phyloP scores from a whole-genome alignment of 352 stramenopile genomes.

The Phytophthora hybrid region DNA sequence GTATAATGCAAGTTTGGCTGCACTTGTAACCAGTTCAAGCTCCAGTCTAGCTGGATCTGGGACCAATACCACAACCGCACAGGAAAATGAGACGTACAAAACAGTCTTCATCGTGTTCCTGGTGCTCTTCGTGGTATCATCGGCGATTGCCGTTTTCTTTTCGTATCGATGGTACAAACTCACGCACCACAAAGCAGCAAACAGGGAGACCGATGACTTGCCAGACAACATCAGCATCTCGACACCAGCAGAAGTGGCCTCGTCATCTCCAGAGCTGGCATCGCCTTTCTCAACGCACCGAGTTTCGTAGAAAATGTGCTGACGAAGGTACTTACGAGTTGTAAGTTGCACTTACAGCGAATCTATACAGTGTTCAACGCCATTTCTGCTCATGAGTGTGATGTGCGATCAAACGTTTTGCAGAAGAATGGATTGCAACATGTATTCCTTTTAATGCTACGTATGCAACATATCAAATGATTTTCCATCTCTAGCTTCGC shows the following conservation, averaged over 20 bases:
- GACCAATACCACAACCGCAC: neutral
- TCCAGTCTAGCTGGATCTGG: slow-evolving; percentile 6
- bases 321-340: too few species aligned
- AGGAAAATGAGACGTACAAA: slow-evolving; percentile 44
- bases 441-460: too few species aligned
- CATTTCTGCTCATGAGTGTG: too few species aligned
- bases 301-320: too few species aligned
- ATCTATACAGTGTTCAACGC: too few species aligned
- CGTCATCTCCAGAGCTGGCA: slow-evolving; percentile 10
- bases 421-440: too few species aligned
- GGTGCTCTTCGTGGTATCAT: slow-evolving; percentile 44
- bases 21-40: slow-evolving; percentile 12
- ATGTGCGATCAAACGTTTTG: too few species aligned
- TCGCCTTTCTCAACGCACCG: slow-evolving; percentile 21
- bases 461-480: too few species aligned
- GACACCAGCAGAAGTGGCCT: slow-evolving; percentile 5
- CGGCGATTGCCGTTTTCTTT: slow-evolving; percentile 38
- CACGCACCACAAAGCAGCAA: slow-evolving; percentile 26
- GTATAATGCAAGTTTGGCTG: slow-evolving; percentile 37
- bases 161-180: slow-evolving; percentile 38
- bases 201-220: slow-evolving; percentile 19
- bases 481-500: too few species aligned
- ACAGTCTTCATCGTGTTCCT: slow-evolving; percentile 56
- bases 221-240: slow-evolving; percentile 19
- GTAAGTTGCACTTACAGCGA: too few species aligned